Conservation (phyloP, 805 yeast species). For the Monosporozyma servazzii region DNA sequence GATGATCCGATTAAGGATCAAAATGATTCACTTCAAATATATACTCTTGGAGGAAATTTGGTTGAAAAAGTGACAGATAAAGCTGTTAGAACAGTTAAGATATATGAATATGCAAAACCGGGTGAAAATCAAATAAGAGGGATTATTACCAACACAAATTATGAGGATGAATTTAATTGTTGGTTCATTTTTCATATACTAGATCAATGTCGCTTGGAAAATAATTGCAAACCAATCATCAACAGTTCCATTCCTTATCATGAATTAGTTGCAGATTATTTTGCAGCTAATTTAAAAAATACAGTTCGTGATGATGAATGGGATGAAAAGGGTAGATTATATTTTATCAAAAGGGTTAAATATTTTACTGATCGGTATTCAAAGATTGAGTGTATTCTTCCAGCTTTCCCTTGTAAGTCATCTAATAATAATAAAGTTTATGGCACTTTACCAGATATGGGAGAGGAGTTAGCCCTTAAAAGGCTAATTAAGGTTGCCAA, state of each 20-base stretch:
- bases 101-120: conserved; percentile 27
- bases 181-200: conserved; percentile 34
- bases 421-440: conserved; percentile 47
- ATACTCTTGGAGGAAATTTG: conserved; percentile 9
- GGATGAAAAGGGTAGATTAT: conserved; percentile 37
- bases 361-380: conserved; percentile 42
- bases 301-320: conserved; percentile 41
- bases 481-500: conserved; percentile 30
- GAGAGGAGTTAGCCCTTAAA: conserved; percentile 37
- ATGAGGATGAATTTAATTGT: conserved; percentile 27
- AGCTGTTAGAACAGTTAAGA: conserved; percentile 18
- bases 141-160: conserved; percentile 25
- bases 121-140: conserved; percentile 33
- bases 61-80: conserved; percentile 16
- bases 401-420: conserved; percentile 59
- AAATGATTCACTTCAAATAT: conserved; percentile 11
- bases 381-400: conserved; percentile 47
- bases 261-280: conserved; percentile 32
- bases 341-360: conserved; percentile 35
- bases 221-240: conserved; percentile 13
- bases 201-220: conserved; percentile 28
- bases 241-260: conserved; percentile 16
- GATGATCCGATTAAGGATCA: conserved; percentile 5
- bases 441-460: conserved; percentile 44
- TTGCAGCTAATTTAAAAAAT: conserved; percentile 41